Evolutionary conservation across 306 rosid genomes (phyloP), one percentile per base, ranked within the genome.

Genomic region (Calophaca sinica): DNA sequence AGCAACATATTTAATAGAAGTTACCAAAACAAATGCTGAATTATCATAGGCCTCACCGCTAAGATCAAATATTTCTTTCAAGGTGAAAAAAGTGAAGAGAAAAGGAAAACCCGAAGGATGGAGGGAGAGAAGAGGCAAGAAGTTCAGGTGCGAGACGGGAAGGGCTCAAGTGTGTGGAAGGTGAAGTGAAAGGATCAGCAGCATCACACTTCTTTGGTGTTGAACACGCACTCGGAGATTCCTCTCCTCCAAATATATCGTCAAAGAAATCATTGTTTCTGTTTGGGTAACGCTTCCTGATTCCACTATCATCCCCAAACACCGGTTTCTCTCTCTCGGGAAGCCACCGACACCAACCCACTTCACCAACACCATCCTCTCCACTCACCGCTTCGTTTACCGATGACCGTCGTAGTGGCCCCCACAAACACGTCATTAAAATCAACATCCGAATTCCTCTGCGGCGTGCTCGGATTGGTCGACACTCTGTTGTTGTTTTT

Each of bases 371-470:
- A 20, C 26, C 26, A 20, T 75, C 84, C 7, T 70, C 78, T 44
- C 52, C 48, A 4, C 46, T 77, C 50, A 64, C 45, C 75, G 33
- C 38, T 15, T 89, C 96, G 28, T 68, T 83, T 44, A 57, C 8
- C 3, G 96, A 90, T 3, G 89, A 84, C 53, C 92, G 81, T 69
- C 90, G 83, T 3, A 97, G 99, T 2, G 99, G 99, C 0, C 99
- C 99, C 0, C 99, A n/a, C 96, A n/a, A 92, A 96, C 53, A 96
- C 98, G 46, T 90, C 99, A 51, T 80, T 64, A 50, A 96, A 96
- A 82, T 96, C 99, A 14, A 89, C 81, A 13, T 89, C 97, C 3
- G 88, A 82, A 53, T 69, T 78, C 49, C 85, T 79, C 71, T 31
- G 26, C 2, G 91, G 69, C 5, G 82, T 71, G 64, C 76, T 62